Conservation (phyloP, 176 grass and related monocot species). For the Melocanna baccifera region DNA sequence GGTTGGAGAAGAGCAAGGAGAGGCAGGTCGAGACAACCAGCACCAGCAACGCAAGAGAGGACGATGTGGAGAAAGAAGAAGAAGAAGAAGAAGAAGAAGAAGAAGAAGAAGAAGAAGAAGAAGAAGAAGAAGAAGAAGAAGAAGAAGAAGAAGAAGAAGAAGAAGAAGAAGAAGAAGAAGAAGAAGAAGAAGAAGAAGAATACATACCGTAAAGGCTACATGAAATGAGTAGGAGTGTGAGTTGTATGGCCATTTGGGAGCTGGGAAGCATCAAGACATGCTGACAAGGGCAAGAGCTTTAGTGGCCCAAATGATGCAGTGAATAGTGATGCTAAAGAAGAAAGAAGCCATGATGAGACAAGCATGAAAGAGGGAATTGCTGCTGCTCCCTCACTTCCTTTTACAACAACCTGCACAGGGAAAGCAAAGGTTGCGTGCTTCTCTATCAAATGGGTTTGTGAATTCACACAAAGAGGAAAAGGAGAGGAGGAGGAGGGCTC, state of each 20-base stretch:
- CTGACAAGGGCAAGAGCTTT: slow-evolving; percentile 27
- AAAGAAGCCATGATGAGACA: slow-evolving; percentile 50
- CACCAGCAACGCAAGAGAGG: slow-evolving; percentile 57
- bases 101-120: slow-evolving; percentile 18
- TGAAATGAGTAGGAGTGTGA: slow-evolving; percentile 73
- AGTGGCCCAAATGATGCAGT: slow-evolving; percentile 45
- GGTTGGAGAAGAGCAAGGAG: slow-evolving; percentile 57
- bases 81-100: slow-evolving; percentile 13
- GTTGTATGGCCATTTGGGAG: slow-evolving; percentile 55
- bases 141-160: slow-evolving; percentile 27
- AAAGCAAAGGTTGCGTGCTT: slow-evolving; percentile 31
- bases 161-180: slow-evolving; percentile 16
- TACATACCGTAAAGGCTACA: slow-evolving; percentile 70
- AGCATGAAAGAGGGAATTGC: slow-evolving; percentile 33
- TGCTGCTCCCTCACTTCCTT: slow-evolving; percentile 24
- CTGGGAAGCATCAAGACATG: slow-evolving; percentile 51
- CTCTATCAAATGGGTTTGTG: slow-evolving; percentile 38
- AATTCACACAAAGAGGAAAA: slow-evolving; percentile 32
- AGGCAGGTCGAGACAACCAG: slow-evolving; percentile 57
- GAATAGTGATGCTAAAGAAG: slow-evolving; percentile 34
- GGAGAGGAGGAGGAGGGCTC: neutral
- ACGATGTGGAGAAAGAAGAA: slow-evolving; percentile 34
- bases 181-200: slow-evolving; percentile 30
- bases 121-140: slow-evolving; percentile 33
- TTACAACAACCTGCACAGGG: slow-evolving; percentile 37